These are phyloP conservation scores for Trypanosoma rangeli DNA, from an alignment of 208 protist genomes.

Conservation along the genomic window DNA sequence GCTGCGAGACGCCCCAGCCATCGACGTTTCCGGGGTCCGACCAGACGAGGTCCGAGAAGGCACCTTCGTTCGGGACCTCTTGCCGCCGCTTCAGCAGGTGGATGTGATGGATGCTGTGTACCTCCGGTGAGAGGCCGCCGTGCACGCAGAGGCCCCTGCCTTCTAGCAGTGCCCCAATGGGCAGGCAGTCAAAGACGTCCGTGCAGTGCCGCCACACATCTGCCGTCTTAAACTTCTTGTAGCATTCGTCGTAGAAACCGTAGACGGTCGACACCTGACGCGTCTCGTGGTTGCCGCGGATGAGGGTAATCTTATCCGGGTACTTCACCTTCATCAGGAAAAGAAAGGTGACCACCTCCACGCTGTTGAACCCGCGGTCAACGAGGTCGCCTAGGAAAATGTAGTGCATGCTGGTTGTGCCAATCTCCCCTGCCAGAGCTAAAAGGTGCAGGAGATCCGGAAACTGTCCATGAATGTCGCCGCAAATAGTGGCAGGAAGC, in stretches of 20 bases:
- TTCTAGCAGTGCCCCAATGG: slow-evolving; percentile 97
- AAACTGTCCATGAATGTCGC: slow-evolving; percentile 99
- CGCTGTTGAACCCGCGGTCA: slow-evolving; percentile 94
- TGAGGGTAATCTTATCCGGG: slow-evolving; percentile 78
- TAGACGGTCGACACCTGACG: slow-evolving; percentile 85
- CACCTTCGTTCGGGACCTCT: slow-evolving; percentile 88
- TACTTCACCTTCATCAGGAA: slow-evolving; percentile 92
- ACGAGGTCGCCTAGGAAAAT: slow-evolving; percentile 96
- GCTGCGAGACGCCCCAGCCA: slow-evolving; percentile 76
- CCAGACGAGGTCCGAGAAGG: slow-evolving; percentile 88
- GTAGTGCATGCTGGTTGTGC: slow-evolving; percentile 73
- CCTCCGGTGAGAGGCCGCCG: slow-evolving; percentile 97
- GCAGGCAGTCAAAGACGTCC: slow-evolving; percentile 99
- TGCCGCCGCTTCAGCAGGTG: slow-evolving; percentile 73
- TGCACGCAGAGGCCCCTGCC: slow-evolving; percentile 96
- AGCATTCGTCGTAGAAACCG: slow-evolving; percentile 93
- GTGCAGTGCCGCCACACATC: slow-evolving; percentile 98
- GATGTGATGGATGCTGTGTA: slow-evolving; percentile 90
- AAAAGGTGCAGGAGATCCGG: slow-evolving; percentile 97
- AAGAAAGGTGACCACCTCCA: slow-evolving; percentile 94
- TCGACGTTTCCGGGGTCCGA: slow-evolving; percentile 89
- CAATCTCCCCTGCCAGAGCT: slow-evolving; percentile 89
- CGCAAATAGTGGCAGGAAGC: slow-evolving; percentile 97
- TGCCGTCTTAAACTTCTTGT: slow-evolving; percentile 78
- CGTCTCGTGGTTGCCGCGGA: slow-evolving; percentile 93